phyloP scores from a whole-genome alignment of 1,284 basidiomycete species.

The Apiotrichum brassicae region DNA sequence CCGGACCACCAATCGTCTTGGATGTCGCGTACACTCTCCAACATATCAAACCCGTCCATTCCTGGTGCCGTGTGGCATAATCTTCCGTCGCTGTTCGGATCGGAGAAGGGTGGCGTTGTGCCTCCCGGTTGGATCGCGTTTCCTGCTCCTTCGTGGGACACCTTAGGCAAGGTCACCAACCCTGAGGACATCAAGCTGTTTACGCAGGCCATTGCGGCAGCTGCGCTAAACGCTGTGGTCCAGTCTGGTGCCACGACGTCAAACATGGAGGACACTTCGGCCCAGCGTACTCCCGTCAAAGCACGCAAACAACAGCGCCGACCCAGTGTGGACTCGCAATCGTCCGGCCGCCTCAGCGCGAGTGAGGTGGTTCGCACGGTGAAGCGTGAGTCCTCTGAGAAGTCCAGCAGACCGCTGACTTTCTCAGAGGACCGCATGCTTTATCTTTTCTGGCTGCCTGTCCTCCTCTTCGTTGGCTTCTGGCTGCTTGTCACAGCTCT shows the following conservation, averaged over 20 bases:
- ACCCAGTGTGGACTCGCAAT: slow-evolving; percentile 13
- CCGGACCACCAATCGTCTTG: slow-evolving; percentile 26
- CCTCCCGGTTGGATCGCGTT: slow-evolving; percentile 36
- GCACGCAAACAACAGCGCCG: slow-evolving; percentile 8
- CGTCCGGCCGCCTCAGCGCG: slow-evolving; percentile 9
- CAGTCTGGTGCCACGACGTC: slow-evolving; percentile 34
- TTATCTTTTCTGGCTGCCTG: slow-evolving; percentile 87
- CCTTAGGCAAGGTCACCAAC: slow-evolving; percentile 34
- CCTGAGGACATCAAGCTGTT: slow-evolving; percentile 43
- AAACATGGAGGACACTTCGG: slow-evolving; percentile 3
- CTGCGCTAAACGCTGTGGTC: slow-evolving; percentile 40
- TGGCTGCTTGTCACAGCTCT: slow-evolving; percentile 43
- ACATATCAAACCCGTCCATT: slow-evolving; percentile 29
- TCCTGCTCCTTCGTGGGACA: slow-evolving; percentile 42
- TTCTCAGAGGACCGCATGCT: slow-evolving; percentile 81
- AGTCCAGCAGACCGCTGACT: neutral
- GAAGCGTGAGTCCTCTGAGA: slow-evolving; percentile 51
- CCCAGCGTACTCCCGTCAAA: slow-evolving; percentile 8
- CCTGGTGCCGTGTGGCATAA: slow-evolving; percentile 36
- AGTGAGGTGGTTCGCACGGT: slow-evolving; percentile 30
- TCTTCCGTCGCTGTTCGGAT: slow-evolving; percentile 16
- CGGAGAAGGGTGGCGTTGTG: slow-evolving; percentile 5
- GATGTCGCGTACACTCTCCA: slow-evolving; percentile 39
- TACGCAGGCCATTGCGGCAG: slow-evolving; percentile 42
- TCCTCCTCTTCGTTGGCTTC: slow-evolving; percentile 53